Percentiles rank a stretch among this genome's conserved stretches.
Evolutionary conservation across 257 asterid species (phyloP).

Genomic region (Solanum etuberosum): DNA sequence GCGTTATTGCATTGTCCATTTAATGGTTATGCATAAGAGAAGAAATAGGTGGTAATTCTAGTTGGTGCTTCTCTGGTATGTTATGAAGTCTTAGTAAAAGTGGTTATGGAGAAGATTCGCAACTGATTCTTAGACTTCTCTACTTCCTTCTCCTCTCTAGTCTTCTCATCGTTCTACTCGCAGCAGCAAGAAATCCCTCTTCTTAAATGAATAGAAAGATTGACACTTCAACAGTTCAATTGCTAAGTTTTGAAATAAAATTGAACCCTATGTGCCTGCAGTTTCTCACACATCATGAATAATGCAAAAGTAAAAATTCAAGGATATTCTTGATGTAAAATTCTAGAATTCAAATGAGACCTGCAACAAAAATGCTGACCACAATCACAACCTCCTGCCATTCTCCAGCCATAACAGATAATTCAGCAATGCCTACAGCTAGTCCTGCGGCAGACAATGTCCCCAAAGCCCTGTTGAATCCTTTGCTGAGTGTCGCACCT

Average conservation of each 20-base stretch:
- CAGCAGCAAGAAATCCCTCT: background rate
- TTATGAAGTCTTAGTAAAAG: background rate
- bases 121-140: background rate
- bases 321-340: background rate
- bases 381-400: constrained; percentile 57
- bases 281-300: background rate
- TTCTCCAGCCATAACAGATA: constrained; percentile 37
- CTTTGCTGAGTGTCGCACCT: constrained; percentile 45
- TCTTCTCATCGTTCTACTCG: background rate
- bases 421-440: constrained; percentile 30
- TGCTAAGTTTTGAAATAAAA: background rate
- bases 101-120: background rate
- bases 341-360: constrained; percentile 8
- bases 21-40: background rate
- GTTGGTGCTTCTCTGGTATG: background rate
- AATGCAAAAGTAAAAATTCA: background rate
- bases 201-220: background rate
- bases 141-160: background rate
- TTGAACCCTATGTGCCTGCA: background rate
- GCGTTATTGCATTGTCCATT: background rate
- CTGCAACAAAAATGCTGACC: constrained; percentile 70
- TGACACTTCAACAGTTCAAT: background rate
- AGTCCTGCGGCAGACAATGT: constrained; percentile 40
- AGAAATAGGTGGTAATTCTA: background rate
- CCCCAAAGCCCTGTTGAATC: constrained; percentile 41